Percentiles rank a stretch among this genome's conserved stretches.
Evolutionary conservation across 202 grass and related monocot species (phyloP).

Genomic region (Panicum virgatum): DNA sequence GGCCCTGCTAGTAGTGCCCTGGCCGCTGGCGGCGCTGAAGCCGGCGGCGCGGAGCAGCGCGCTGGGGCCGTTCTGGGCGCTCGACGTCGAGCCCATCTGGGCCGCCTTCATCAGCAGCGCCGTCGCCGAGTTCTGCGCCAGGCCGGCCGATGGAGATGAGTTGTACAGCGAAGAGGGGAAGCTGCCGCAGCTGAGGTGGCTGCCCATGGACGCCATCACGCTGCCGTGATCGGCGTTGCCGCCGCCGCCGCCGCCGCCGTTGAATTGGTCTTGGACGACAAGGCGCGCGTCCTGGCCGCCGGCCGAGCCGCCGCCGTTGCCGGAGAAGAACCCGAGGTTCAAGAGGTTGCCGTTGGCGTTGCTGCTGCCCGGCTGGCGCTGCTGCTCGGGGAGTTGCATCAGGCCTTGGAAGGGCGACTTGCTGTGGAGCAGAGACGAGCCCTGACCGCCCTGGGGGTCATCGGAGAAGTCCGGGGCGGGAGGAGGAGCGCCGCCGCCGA

Average conservation of each 20-base stretch:
- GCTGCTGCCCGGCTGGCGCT: constrained; percentile 31
- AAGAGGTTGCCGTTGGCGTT: constrained; percentile 54
- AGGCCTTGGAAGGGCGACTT: constrained; percentile 72
- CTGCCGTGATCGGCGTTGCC: constrained; percentile 3
- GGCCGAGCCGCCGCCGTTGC: constrained; percentile 11
- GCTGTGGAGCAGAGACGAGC: constrained; percentile 57
- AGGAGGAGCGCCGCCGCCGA: constrained; percentile 22
- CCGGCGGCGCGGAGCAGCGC: constrained; percentile 52
- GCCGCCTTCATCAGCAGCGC: constrained; percentile 88
- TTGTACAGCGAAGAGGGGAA: too few relatives aligned
- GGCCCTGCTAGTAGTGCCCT: constrained; percentile 8
- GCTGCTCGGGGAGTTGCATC: constrained; percentile 67
- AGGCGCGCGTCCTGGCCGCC: constrained; percentile 48
- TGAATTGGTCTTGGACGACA: constrained; percentile 59
- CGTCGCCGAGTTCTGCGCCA: constrained; percentile 85
- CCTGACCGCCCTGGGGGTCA: constrained; percentile 45
- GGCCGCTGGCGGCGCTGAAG: neutral
- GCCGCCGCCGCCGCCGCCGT: neutral
- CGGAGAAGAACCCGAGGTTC: constrained; percentile 78
- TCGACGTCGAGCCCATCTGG: constrained; percentile 85
- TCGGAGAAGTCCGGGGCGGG: constrained; percentile 49
- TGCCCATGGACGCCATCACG: constrained; percentile 26
- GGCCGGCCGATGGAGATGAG: neutral
- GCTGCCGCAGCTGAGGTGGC: constrained; percentile 4
- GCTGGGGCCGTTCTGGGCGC: constrained; percentile 30